Conservation (phyloP, 306 rosid genomes). For the Quillaja saponaria region DNA sequence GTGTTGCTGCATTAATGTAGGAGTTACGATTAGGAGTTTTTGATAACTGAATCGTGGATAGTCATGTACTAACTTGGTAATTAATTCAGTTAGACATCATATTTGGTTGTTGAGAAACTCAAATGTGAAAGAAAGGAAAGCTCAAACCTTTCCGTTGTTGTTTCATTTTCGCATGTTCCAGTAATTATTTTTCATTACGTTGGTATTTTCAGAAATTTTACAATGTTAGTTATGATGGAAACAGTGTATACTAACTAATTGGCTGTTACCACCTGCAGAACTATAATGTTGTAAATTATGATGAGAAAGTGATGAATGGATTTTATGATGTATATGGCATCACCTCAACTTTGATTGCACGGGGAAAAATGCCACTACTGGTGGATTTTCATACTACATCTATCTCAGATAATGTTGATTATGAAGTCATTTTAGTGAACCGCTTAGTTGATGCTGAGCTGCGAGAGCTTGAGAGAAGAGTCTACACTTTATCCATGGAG, state of each 20-base stretch:
- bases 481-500: constrained; percentile 46
- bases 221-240: constrained; percentile 11
- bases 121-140: neutral
- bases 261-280: constrained; percentile 57
- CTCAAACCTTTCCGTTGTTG: neutral
- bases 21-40: constrained; percentile 4
- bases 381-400: constrained; percentile 68
- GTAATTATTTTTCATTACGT: constrained; percentile 3
- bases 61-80: neutral
- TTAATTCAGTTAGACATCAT: neutral
- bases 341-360: constrained; percentile 55
- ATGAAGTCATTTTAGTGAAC: constrained; percentile 82
- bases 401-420: constrained; percentile 60
- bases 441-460: constrained; percentile 67
- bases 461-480: constrained; percentile 70
- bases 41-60: constrained; percentile 7
- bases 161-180: neutral
- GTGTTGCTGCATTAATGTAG: constrained; percentile 22
- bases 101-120: no score
- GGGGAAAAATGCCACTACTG: constrained; percentile 92
- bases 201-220: constrained; percentile 21
- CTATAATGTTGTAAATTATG: constrained; percentile 79
- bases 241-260: constrained; percentile 30
- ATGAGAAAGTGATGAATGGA: constrained; percentile 90
- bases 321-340: constrained; percentile 87